Conservation (phyloP, 768 basidiomycete species). For the Amanita brunnescens region DNA sequence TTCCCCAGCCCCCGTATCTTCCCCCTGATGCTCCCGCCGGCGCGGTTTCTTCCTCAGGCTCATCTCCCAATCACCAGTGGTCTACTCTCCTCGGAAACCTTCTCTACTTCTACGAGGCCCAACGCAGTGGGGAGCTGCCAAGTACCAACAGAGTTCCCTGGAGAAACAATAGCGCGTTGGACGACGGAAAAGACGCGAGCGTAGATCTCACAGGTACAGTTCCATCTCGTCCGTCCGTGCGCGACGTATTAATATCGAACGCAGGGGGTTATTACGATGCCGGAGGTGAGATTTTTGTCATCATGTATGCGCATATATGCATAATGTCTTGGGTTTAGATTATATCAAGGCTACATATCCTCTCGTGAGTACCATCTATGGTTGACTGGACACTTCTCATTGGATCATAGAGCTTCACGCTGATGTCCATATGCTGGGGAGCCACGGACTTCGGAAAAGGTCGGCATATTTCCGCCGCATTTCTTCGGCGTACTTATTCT, state of each 20-base stretch:
- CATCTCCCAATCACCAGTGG: conserved; percentile 69
- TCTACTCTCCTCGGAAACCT: conserved; percentile 69
- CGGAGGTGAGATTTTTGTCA: conserved; percentile 48
- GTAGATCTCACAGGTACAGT: conserved; percentile 60
- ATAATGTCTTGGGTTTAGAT: conserved; percentile 33
- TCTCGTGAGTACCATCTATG: conserved; percentile 40
- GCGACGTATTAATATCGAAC: not conserved
- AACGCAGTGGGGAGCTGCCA: conserved; percentile 72
- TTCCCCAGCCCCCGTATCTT: conserved; percentile 56
- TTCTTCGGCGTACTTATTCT: conserved; percentile 1
- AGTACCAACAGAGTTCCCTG: conserved; percentile 68
- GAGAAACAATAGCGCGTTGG: conserved; percentile 73
- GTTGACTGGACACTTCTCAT: not conserved
- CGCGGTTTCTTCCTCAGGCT: conserved; percentile 34
- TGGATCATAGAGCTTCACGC: conserved; percentile 53
- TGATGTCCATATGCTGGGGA: conserved; percentile 89
- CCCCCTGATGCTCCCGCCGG: conserved; percentile 56
- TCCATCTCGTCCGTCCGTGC: conserved; percentile 5
- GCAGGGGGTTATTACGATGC: conserved; percentile 84
- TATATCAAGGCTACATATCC: conserved; percentile 88
- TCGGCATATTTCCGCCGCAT: conserved; percentile 15
- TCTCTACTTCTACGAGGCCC: conserved; percentile 88
- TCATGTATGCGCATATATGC: not conserved
- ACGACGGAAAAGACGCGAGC: conserved; percentile 68
- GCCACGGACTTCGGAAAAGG: conserved; percentile 78